Evolutionary conservation across 1,284 basidiomycete species (phyloP).

Genomic region (Trichosporon sp.): DNA sequence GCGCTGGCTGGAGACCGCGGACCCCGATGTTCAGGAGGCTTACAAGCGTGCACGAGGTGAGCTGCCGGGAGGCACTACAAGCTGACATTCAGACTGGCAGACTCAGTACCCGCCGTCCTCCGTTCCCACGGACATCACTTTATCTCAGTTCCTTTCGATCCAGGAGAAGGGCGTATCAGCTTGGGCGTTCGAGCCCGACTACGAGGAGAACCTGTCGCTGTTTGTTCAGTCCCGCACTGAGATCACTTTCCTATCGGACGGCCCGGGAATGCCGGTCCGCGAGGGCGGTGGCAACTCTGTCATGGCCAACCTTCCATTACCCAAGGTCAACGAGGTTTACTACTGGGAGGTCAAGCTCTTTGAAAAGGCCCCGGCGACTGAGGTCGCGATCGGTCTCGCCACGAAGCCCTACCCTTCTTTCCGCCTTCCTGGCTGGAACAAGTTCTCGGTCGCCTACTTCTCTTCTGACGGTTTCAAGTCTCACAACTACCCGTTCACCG

Average conservation of each 20-base stretch:
- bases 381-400: constrained; percentile 82
- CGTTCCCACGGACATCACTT: constrained; percentile 88
- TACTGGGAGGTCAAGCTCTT: constrained; percentile 99
- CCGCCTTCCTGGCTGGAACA: constrained; percentile 82
- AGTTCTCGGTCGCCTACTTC: constrained; percentile 94
- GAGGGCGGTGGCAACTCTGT: constrained; percentile 76
- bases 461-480: constrained; percentile 91
- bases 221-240: constrained; percentile 91
- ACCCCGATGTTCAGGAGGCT: constrained; percentile 68
- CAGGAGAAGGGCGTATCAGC: constrained; percentile 97
- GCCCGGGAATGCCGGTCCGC: constrained; percentile 66
- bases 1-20: constrained; percentile 85
- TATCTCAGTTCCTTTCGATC: constrained; percentile 94
- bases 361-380: constrained; percentile 81
- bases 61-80: constrained; percentile 36
- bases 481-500: constrained; percentile 94
- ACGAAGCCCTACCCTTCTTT: constrained; percentile 95
- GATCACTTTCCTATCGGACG: constrained; percentile 92
- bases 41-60: constrained; percentile 87
- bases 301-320: constrained; percentile 89
- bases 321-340: constrained; percentile 94
- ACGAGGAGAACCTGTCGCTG: constrained; percentile 85
- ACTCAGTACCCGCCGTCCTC: constrained; percentile 89
- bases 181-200: constrained; percentile 96
- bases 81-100: constrained; percentile 71